Conservation (phyloP, 2,329 filamentous ascomycete species). For the Coniochaeta sp. region DNA sequence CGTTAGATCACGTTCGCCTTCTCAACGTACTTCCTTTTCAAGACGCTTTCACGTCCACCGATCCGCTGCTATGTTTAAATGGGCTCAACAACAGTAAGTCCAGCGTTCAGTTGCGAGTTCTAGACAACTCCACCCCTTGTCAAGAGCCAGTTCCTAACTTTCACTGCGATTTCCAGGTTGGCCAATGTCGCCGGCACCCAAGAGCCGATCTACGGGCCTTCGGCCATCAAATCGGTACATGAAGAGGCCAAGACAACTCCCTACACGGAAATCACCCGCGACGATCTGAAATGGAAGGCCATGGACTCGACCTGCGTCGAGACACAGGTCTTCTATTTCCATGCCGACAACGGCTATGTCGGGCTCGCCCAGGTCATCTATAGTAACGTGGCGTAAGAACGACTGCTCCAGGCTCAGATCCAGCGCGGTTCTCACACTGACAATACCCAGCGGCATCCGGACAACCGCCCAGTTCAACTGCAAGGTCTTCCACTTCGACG, state of each 20-base stretch:
- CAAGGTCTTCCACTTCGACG: conserved; percentile 79
- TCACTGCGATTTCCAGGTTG: conserved; percentile 34
- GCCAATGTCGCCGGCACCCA: conserved; percentile 87
- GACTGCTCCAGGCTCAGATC: not conserved
- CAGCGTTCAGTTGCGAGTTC: not conserved
- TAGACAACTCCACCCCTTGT: not conserved
- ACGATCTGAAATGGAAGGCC: conserved; percentile 75
- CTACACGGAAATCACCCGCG: conserved; percentile 70
- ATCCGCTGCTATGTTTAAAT: conserved; percentile 68
- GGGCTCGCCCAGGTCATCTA: conserved; percentile 90
- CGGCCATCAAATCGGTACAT: conserved; percentile 79
- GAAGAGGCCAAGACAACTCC: conserved; percentile 70
- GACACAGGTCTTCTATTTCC: conserved; percentile 90
- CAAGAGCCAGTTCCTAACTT: conserved; percentile 9
- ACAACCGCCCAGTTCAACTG: conserved; percentile 90
- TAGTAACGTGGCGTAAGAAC: conserved; percentile 84
- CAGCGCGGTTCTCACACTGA: conserved; percentile 8
- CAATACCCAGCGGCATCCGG: conserved; percentile 63
- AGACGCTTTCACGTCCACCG: not conserved
- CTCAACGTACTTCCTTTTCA: not conserved
- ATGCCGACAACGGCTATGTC: conserved; percentile 67
- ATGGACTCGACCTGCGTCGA: conserved; percentile 85
- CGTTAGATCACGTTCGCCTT: not conserved
- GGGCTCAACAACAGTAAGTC: conserved; percentile 83
- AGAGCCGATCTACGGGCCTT: conserved; percentile 89